Base-by-base conservation (phyloP, 805 yeast species). In the Saccharomycopsis capsularis region DNA sequence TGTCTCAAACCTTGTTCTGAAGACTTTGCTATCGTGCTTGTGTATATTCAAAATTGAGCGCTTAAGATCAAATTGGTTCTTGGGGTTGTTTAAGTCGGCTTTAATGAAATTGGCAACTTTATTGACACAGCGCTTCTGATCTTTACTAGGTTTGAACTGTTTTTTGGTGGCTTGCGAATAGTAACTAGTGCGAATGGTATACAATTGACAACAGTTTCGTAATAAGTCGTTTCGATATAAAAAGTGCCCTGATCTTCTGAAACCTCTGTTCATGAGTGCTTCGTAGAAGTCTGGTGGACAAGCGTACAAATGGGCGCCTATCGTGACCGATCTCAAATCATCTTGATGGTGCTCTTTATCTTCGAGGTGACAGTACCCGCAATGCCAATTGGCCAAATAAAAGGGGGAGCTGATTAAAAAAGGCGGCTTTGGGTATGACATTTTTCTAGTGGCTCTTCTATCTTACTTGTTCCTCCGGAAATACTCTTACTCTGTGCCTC, bases 161-260 rank as follows among this genome's bases (percentile, higher is more conserved):
- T 59, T 59, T 16, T 22, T 24, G 9, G n/a, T 23, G 11, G 36
- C 7, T 22, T 22, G 21, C n/a, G 25, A 36, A 18, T 41, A 15
- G 37, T 44, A 63, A 21, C 68, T 68, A 0, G 95, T 80, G 46
- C 96, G 63, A 16, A 89, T 85, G 0, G 96, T 82, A 61, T 78
- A 86, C 62, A 81, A 73, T 19, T 90, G 71, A 57, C 97, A 89
- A 60, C 97, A 89, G 38, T 78, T 78, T 36, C 89, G 63, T 27
- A 83, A 59, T 53, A 78, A 63, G 60, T 90, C 96, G 0, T 85
- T 79, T 58, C 73, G 75, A 60, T 78, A 85, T 5, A 83, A 53
- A 55, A 78, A 84, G 2, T 64, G 61, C 0, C 96, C 96, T 29
- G 93, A 83, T 47, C 97, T 68, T 61, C 95, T 75, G 59, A 76